Evolutionary conservation across 306 rosid genomes (phyloP), one percentile per base, ranked within the genome.

Genomic region (Castanea crenata): DNA sequence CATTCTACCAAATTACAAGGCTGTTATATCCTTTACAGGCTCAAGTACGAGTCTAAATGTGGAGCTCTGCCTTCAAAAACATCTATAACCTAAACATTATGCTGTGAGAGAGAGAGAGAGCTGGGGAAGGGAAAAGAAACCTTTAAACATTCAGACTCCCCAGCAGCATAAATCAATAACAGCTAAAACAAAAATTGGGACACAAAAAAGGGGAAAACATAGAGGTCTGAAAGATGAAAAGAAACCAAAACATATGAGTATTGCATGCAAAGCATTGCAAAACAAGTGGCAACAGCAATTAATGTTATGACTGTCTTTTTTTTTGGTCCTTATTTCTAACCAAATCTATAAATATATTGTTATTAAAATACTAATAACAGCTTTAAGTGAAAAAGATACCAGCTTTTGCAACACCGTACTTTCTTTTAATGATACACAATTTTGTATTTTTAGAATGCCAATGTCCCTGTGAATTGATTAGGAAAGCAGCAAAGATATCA

Each of bases 401-500:
- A 29, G 69, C 55, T 69, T 74, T 55, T 49, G 54, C 16, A 49
- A 12, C 54, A 74, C 56, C 25, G 41, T 44, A 11, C 11, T 35
- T 73, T 38, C 51, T 46, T 46, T 72, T 32, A 23, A 71, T 56
- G 29, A 29, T 74, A 31, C 54, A 74, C 38, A 49, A 55, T 55
- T 5, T 63, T 69, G 32, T 74, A 49, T n/a, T 74, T 63, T 61
- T 32, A 7, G 23, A 71, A 6, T 23, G 16, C 10, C 57, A 7
- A 19, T 44, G 41, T 57, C 76, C 59, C 29, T 38, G 72, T 67
- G 41, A 54, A 46, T 34, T 51, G 71, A 51, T 10, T 25, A 71
- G 73, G 55, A 77, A 76, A 76, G 70, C 12, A 31, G 58, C 74
- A 61, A 77, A 71, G 52, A 77, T 19, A 73, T 56, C 65, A 55